Evolutionary conservation across 2,329 filamentous ascomycete species (phyloP), one percentile per base, ranked within the genome.

Genomic region (Talaromyces marneffei): DNA sequence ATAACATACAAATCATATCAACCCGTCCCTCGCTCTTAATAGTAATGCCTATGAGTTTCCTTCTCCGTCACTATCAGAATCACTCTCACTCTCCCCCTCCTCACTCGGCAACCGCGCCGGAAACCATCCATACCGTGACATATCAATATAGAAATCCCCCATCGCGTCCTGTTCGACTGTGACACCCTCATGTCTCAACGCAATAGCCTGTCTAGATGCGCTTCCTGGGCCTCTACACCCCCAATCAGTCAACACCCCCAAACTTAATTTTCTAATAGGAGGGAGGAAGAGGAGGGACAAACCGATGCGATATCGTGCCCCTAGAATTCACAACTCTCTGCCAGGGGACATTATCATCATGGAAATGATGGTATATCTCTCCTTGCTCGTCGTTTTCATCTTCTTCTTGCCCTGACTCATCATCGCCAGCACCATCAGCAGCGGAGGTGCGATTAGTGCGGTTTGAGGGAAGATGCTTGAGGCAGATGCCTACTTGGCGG

Each of bases 291-390:
- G 18, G 18, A 12, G 23, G n/a, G 20, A 55, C 78, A 66, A 70
- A 93, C 91, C 92, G 85, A 7, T 89, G 89, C 48, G 92, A 96
- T 66, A 97, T 95, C 62, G 85, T 80, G 23, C 93, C 92, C 75
- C 90, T 93, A 14, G 90, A 79, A 74, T 93, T 96, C 72, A 97
- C 89, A 63, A 97, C 90, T 62, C 94, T 82, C 79, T 97, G 93
- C 93, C 93, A 97, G 0, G 93, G 93, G 3, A 97, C 93, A 66
- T 88, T 97, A 25, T 79, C 80, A 62, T 83, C 80, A 73, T 96
- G 88, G 77, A 88, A 95, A 61, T 78, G 74, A 58, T 76, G 73
- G 48, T 75, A 75, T 37, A 73, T 50, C 48, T 62, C 60, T 0
- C 60, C 60, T 7, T 35, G 56, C 48, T 62, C 60, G 48, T 62